Base-by-base conservation (phyloP, 495 filamentous ascomycete species). In the Aspergillus cristatus region DNA sequence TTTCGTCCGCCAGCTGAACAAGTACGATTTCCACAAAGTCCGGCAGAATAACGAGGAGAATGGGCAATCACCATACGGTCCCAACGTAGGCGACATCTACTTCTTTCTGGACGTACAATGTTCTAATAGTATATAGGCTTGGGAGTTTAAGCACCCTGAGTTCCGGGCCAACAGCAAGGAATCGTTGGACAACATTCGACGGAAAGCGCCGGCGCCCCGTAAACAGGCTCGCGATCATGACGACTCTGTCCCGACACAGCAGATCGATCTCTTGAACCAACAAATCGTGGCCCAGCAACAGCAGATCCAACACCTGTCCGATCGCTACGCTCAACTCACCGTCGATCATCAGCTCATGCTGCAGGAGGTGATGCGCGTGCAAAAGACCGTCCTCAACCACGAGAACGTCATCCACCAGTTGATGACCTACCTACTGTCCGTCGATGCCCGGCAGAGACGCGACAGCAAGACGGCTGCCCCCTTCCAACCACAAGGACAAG, bases 11-110 rank as follows among this genome's bases (percentile, higher is more conserved):
- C 91, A 99, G 60, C 68, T 99, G 34, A 99, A 99, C 69, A 99
- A 99, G 57, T 99, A 94, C 61, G 91, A 97, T 60, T 99, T 99
- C 48, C 93, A 97, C 68, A 99, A 99, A 71, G 91, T 99, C 32
- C 77, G 91, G 46, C 88, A 95, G 54, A 97, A 90, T 48, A 87
- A 86, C 47, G 91, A 98, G 54, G 91, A 96, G 51, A 89, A 73
- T 50, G 85, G 86, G 32, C 82, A 87, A 46, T 90, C 86, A 37
- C 89, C 83, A 28, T 94, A 96, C 56, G 89, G 90, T 20, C 72
- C 84, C 47, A 86, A 87, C 64, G 90, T 94, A 79, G 58, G 81
- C 66, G 40, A 35, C 41, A 16, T 26, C 18, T n/a, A 8, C 7
- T 35, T 8, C 17, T 33, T 18, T 18, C 25, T 18, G 8, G 15